Conservation (phyloP, 2,329 filamentous ascomycete genomes). For the Colletotrichum sp. region DNA sequence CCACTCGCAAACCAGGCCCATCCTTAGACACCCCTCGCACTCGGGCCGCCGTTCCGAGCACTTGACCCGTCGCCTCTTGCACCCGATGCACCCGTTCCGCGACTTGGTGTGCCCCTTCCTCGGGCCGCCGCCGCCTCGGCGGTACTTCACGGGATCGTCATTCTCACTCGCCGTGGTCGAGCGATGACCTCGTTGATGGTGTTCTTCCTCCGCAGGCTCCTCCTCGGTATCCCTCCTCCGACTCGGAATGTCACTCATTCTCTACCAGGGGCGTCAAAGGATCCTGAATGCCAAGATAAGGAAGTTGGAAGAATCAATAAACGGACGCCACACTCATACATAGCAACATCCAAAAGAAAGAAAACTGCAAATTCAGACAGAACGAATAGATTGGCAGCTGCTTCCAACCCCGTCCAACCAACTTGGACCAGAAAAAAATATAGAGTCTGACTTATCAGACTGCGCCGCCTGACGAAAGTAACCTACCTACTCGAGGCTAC, state of each 20-base stretch:
- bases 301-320: neutral
- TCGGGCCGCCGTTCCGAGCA: slow-evolving; percentile 40
- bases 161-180: neutral
- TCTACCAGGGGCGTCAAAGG: neutral
- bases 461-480: neutral
- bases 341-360: neutral
- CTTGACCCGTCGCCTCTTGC: slow-evolving; percentile 49
- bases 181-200: accelerated
- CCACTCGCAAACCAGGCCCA: slow-evolving; percentile 41
- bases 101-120: slow-evolving; percentile 40
- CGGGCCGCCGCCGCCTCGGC: slow-evolving; percentile 28
- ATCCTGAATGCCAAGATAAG: neutral
- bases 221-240: neutral
- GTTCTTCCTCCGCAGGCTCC: neutral
- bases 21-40: slow-evolving; percentile 38
- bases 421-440: neutral
- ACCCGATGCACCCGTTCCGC: slow-evolving; percentile 34
- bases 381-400: neutral
- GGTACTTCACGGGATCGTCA: neutral
- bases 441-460: neutral
- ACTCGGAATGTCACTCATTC: neutral
- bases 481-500: neutral
- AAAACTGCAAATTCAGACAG: neutral
- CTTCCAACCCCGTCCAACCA: neutral
- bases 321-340: neutral